Evolutionary conservation across 2,329 filamentous ascomycete species (phyloP).

Genomic region (Aureobasidium sp.): DNA sequence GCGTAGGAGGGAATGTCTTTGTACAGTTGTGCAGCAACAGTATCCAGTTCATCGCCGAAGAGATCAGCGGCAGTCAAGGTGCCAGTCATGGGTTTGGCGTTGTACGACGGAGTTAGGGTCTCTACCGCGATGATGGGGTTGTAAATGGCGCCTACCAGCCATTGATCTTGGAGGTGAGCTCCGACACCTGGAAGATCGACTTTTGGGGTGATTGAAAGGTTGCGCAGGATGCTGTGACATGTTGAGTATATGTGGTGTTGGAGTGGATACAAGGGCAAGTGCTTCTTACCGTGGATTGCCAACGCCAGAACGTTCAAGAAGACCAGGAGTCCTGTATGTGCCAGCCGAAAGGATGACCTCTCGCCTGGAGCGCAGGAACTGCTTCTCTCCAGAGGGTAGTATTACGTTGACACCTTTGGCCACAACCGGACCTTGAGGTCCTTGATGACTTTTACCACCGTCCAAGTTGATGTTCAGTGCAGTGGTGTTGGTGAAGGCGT

Average conservation of each 20-base stretch:
- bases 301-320: slow-evolving; percentile 57
- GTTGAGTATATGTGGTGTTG: too few relatives aligned
- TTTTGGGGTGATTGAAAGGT: slow-evolving; percentile 21
- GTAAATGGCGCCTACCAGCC: slow-evolving; percentile 19
- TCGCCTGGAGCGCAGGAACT: slow-evolving; percentile 30
- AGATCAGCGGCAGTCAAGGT: slow-evolving; percentile 31
- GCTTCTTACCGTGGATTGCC: slow-evolving; percentile 35
- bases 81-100: background rate
- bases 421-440: background rate
- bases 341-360: slow-evolving; percentile 57
- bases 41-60: slow-evolving; percentile 24
- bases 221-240: background rate
- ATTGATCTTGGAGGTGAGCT: slow-evolving; percentile 21
- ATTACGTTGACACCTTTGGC: slow-evolving; percentile 34
- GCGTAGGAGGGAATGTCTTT: slow-evolving; percentile 28
- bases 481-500: slow-evolving; percentile 42
- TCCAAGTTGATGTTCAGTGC: slow-evolving; percentile 43
- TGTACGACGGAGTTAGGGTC: background rate
- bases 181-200: slow-evolving; percentile 42
- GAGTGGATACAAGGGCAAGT: too few relatives aligned
- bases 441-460: slow-evolving; percentile 23
- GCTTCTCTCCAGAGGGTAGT: slow-evolving; percentile 34
- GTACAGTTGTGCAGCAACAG: slow-evolving; percentile 20
- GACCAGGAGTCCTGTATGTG: slow-evolving; percentile 49
- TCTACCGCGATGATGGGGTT: slow-evolving; percentile 9